phyloP scores from a whole-genome alignment of 306 rosid species.

The Oxytropis ochrocephala region DNA sequence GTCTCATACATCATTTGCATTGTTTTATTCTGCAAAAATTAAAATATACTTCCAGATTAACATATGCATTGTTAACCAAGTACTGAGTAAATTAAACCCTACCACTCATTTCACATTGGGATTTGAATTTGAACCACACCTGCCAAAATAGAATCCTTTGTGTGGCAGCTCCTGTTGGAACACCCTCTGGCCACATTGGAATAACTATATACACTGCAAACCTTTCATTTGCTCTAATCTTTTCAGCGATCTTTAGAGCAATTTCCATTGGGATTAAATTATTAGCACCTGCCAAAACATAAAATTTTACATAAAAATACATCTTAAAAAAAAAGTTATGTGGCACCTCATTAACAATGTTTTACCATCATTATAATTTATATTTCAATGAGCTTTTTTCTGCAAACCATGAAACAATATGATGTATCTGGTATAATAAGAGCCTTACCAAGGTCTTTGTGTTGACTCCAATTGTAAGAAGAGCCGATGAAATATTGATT shows the following conservation, averaged over 20 bases:
- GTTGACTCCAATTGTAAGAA: slow-evolving; percentile 75
- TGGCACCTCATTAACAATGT: neutral
- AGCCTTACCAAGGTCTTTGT: slow-evolving; percentile 70
- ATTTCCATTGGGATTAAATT: slow-evolving; percentile 96
- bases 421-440: neutral
- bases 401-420: slow-evolving; percentile 1
- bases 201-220: slow-evolving; percentile 87
- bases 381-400: neutral
- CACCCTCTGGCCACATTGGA: slow-evolving; percentile 99
- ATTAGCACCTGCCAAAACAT: slow-evolving; percentile 70
- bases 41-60: slow-evolving; percentile 2
- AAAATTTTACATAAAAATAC: slow-evolving; percentile 5
- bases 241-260: slow-evolving; percentile 86
- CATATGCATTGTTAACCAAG: slow-evolving; percentile 8
- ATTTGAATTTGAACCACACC: slow-evolving; percentile 6
- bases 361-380: neutral
- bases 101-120: slow-evolving; percentile 13
- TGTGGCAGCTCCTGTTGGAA: slow-evolving; percentile 86
- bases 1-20: slow-evolving; percentile 99
- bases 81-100: neutral
- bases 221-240: slow-evolving; percentile 83
- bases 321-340: neutral
- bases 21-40: slow-evolving; percentile 67
- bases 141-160: slow-evolving; percentile 97
- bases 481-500: slow-evolving; percentile 93